Conservation (phyloP, 192 early-diverging fungal species). For the Rhizoclosmatium globosum region DNA sequence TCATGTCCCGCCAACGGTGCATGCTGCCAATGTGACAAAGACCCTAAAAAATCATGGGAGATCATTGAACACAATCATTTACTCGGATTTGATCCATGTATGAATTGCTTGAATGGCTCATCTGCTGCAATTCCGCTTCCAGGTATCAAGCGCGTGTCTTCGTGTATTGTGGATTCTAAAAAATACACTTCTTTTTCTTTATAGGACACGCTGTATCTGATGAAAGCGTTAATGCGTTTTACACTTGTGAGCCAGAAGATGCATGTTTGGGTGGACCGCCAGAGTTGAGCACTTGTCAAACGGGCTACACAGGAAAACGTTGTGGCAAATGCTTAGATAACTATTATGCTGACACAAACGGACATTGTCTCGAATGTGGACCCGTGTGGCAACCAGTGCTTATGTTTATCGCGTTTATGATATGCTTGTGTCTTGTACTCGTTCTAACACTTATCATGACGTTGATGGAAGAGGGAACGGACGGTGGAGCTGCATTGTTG, state of each 20-base stretch:
- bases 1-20: conserved; percentile 1
- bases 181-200: too few relatives aligned
- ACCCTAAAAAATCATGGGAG: conserved; percentile 1
- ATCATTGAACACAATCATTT: conserved; percentile 6
- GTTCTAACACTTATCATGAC: conserved; percentile 5
- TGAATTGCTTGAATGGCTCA: neutral
- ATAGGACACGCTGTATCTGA: neutral
- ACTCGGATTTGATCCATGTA: neutral
- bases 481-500: neutral
- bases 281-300: neutral
- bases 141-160: neutral
- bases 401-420: conserved; percentile 9
- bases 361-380: neutral
- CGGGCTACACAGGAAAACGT: neutral
- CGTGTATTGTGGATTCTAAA: too few relatives aligned
- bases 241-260: conserved; percentile 15
- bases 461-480: conserved; percentile 10
- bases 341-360: neutral
- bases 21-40: conserved; percentile 8
- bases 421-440: neutral
- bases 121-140: neutral
- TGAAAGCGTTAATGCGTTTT: neutral
- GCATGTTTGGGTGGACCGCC: conserved; percentile 1
- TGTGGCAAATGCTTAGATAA: neutral
- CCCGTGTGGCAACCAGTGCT: neutral